Evolutionary conservation across 768 basidiomycete genomes (phyloP), one percentile per base, ranked within the genome.

Genomic region (Cantharellus anzutake): DNA sequence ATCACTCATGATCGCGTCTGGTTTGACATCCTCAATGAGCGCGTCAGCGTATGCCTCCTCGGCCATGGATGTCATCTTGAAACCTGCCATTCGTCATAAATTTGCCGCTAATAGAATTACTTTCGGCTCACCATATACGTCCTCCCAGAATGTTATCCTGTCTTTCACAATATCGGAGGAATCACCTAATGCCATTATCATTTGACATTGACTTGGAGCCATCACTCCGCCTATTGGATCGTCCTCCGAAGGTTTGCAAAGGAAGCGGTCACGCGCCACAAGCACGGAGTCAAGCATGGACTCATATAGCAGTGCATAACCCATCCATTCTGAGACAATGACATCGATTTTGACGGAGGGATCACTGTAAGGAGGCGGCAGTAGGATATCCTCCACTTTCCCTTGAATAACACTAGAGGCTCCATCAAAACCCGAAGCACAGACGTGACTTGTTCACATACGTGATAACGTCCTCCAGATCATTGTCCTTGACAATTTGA

Each of bases 251-350:
- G 79, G 55, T 74, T 51, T 51, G 4, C 55, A 73, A 40, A 98
- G 75, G 72, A 90, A 97, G 29, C 84, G 78, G 69, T 97, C 91
- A 16, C 94, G 78, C 0, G 94, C 94, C 62, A 74, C 72, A 20
- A 99, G 73, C 16, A 99, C 94, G 2, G 92, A 94, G 70, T 97
- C 94, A 41, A 98, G 78, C 94, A 99, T 97, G 50, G 86, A 88
- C 71, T 99, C 94, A 70, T 97, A 97, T 29, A 97, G 77, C 34
- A 90, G 73, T 0, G 83, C 84, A 66, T 89, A 90, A 83, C 72
- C 91, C 94, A 97, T 97, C 94, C 94, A 98, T 70, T 99, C 94
- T 3, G 90, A 93, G 57, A 98, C 75, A 69, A 99, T 92, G 61
- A 99, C 79, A 69, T 99, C 94, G 34, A 98, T 94, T 37, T 37